Percentiles rank a stretch among this genome's conserved stretches.
phyloP scores from a whole-genome alignment of 768 basidiomycete genomes.

The Stropharia rugosoannulata region DNA sequence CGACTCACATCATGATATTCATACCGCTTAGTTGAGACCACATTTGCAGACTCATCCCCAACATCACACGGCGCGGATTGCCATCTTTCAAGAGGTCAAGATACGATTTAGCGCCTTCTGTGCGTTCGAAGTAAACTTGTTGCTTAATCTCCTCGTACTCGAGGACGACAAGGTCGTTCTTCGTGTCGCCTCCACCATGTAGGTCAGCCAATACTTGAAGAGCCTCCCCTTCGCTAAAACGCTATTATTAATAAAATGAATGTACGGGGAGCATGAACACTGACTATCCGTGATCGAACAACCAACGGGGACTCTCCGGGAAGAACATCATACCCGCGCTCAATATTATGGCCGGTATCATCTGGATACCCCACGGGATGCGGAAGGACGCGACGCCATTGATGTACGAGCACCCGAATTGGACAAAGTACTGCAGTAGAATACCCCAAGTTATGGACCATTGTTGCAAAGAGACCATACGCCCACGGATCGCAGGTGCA shows the following conservation, averaged over 20 bases:
- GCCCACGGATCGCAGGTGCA: constrained; percentile 70
- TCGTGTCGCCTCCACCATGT: constrained; percentile 61
- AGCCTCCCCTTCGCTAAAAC: constrained; percentile 53
- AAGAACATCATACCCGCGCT: constrained; percentile 65
- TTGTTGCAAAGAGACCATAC: constrained; percentile 76
- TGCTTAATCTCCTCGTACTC: constrained; percentile 71
- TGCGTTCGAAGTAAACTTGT: constrained; percentile 58
- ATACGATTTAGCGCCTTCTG: constrained; percentile 70
- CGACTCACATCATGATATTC: constrained; percentile 75
- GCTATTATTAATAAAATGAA: not conserved
- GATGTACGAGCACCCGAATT: constrained; percentile 76
- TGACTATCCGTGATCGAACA: constrained; percentile 60
- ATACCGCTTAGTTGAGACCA: constrained; percentile 79
- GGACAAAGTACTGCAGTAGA: constrained; percentile 71
- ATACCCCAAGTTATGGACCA: constrained; percentile 84
- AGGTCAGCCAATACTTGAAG: constrained; percentile 73
- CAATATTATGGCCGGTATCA: constrained; percentile 75
- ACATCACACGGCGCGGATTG: constrained; percentile 66
- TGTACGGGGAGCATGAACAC: constrained; percentile 2
- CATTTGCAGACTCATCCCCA: constrained; percentile 74
- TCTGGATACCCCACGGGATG: constrained; percentile 78
- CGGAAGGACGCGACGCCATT: constrained; percentile 72
- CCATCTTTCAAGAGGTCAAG: constrained; percentile 64
- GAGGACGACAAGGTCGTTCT: constrained; percentile 62
- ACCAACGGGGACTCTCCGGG: constrained; percentile 73